Base-by-base conservation (phyloP, 2,329 filamentous ascomycete genomes). In the Colletotrichum australisinense region DNA sequence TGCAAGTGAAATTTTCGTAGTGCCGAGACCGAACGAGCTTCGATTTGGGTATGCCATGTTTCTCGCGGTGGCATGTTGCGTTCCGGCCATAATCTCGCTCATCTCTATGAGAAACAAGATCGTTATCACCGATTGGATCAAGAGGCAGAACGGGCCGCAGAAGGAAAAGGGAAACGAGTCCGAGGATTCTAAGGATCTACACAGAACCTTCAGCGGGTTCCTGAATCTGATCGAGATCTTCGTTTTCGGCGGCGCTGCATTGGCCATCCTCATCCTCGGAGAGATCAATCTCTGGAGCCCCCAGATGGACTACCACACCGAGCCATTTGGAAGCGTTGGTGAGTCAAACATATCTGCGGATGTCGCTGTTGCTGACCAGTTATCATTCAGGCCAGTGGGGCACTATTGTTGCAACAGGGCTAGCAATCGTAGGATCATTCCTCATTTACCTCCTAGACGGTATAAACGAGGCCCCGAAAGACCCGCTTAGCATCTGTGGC, bases 41-140 rank as follows among this genome's bases (percentile, higher is more conserved):
- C 88, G 87, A 0, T 92, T 93, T 77, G 87, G 88, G 59, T 86
- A 90, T 0, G 89, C 85, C 0, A 92, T 89, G 9, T 85, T 93
- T 2, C 82, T 93, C 1, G 87, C 90, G 0, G 90, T 91, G 2
- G 92, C 88, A 2, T 92, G 90, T 73, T 93, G 90, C 71, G 88
- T 93, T 3, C 90, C 91, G 0, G 89, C 91, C 1, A 87, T 93
- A 11, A 80, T 93, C 0, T 91, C 89, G 9, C 80, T 93, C 9
- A 83, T 90, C 0, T 90, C 88, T 0, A 92, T 90, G 81, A 90
- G 88, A 87, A 88, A 90, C 74, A 92, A 91, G 76, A 92, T 93
- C 5, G 79, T 92, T 2, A 87, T 92, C 73, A 86, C 88, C 63
- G 92, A 92, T 72, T 91, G 89, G 89, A 89, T 85, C 74, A 83